A percentile compares a stretch with the other conserved stretches of the same genome.
Conservation (phyloP, 345 rosid species). For the Noccaea bulbosa region DNA sequence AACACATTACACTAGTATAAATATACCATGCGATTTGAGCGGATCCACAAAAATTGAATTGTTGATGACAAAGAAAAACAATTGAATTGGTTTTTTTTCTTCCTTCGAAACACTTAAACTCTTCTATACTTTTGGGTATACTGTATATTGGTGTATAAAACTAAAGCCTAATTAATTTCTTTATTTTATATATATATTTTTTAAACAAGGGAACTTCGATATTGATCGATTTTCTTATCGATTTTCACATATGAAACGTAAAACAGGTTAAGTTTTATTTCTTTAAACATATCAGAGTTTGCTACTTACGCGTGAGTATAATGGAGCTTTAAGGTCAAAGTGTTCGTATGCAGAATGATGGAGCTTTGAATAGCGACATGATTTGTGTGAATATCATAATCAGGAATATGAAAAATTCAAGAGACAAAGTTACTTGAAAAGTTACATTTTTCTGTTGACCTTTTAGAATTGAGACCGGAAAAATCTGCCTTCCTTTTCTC, state of each 20-base stretch:
- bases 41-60: not conserved
- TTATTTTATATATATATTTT: too few relatives aligned
- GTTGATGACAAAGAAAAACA: not conserved
- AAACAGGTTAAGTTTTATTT: not conserved
- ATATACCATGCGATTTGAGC: not conserved
- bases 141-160: slow-evolving; percentile 1
- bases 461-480: slow-evolving; percentile 32
- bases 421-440: slow-evolving; percentile 43
- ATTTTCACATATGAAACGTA: slow-evolving; percentile 18
- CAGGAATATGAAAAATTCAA: slow-evolving; percentile 18
- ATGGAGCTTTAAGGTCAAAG: slow-evolving; percentile 33
- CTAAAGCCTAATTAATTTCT: too few relatives aligned
- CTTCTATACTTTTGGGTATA: not conserved
- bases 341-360: slow-evolving; percentile 42
- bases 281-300: slow-evolving; percentile 23
- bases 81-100: not conserved
- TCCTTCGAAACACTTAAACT: not conserved
- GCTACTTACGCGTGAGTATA: slow-evolving; percentile 42
- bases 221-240: not conserved
- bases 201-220: not conserved
- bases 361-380: slow-evolving; percentile 38
- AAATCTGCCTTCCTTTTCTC: slow-evolving; percentile 31
- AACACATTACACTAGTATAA: not conserved
- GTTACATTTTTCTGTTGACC: slow-evolving; percentile 39
- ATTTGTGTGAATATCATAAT: slow-evolving; percentile 38